Base-by-base conservation (phyloP, 2,329 filamentous ascomycete genomes). In the Domatiomyces catenatus region DNA sequence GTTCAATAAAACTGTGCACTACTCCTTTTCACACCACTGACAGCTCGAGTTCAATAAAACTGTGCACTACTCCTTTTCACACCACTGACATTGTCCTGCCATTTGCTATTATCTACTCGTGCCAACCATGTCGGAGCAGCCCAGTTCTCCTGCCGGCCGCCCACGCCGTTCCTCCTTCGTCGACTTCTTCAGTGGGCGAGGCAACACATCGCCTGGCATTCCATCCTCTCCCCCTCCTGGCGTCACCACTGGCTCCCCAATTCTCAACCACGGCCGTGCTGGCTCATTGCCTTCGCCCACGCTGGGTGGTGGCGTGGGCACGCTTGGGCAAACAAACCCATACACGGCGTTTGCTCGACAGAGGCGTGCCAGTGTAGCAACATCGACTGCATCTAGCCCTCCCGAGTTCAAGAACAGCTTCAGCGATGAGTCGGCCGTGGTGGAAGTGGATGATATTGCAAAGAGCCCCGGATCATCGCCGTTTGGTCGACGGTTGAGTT, bases 401-500 rank as follows among this genome's bases (percentile, higher is more conserved):
- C 64, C 66, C 10, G 68, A 67, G 36, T 50, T 56, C 49, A 57
- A 55, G 45, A 60, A 60, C 51, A 60, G 57, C 48, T 60, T 60
- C 48, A 54, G 55, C 10, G 60, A 62, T 47, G 69, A 71, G 48
- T 67, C 70, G 28, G 65, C 66, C 3, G 62, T 69, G 19, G 60
- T 82, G 54, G 84, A 89, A 57, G 85, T 89, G 67, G 82, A 70
- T 59, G 84, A 83, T 47, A 75, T 84, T 54, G 82, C 86, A 55
- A 84, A 89, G 53, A 78, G 81, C 43, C 67, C 72, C 42, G 76
- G 72, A 49, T 85, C 84, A 10, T 86, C 88, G 32, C 90, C 89
- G 63, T 71, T 71, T 56, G 78, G 78, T 53, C 83, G 89, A 59
- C 84, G 89, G 52, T 81, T 94, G 72, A 95, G 89, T 69, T 93